These are phyloP conservation scores for Salvia hispanica DNA, from an alignment of 257 asterid species.

Conservation along the genomic window DNA sequence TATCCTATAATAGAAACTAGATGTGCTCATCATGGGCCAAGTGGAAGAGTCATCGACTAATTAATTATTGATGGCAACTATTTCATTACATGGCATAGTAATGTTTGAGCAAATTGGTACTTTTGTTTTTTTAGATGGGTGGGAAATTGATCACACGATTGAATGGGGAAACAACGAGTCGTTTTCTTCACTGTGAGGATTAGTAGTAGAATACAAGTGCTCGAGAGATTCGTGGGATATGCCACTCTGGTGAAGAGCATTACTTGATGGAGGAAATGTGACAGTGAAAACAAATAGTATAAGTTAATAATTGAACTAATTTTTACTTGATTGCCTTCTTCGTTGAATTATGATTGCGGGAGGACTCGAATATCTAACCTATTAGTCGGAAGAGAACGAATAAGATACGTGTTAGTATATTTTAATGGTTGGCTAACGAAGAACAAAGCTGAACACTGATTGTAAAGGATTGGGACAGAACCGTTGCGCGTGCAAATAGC, in stretches of 20 bases:
- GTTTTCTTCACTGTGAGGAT: conserved; percentile 12
- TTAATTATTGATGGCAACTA: background rate
- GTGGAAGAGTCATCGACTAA: background rate
- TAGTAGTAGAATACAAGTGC: background rate
- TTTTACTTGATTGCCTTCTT: background rate
- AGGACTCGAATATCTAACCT: too few relatives aligned
- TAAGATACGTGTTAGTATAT: too few relatives aligned
- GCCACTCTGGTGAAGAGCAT: conserved; percentile 23
- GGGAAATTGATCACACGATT: background rate
- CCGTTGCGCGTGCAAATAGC: too few relatives aligned
- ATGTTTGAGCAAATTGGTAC: background rate
- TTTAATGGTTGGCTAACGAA: too few relatives aligned
- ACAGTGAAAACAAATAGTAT: background rate
- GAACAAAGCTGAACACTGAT: too few relatives aligned
- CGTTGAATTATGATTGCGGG: too few relatives aligned
- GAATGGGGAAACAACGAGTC: conserved; percentile 9
- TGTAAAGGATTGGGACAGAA: too few relatives aligned
- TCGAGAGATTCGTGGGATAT: conserved; percentile 38
- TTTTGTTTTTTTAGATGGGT: too few relatives aligned
- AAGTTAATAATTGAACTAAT: background rate
- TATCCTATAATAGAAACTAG: background rate
- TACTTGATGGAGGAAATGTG: background rate
- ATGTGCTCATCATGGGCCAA: background rate
- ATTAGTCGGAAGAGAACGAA: too few relatives aligned
- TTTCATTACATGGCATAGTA: background rate